A percentile compares a stretch with the other conserved stretches of the same genome.
phyloP scores from a whole-genome alignment of 139 green algal species.

The Klebsormidium nitens region DNA sequence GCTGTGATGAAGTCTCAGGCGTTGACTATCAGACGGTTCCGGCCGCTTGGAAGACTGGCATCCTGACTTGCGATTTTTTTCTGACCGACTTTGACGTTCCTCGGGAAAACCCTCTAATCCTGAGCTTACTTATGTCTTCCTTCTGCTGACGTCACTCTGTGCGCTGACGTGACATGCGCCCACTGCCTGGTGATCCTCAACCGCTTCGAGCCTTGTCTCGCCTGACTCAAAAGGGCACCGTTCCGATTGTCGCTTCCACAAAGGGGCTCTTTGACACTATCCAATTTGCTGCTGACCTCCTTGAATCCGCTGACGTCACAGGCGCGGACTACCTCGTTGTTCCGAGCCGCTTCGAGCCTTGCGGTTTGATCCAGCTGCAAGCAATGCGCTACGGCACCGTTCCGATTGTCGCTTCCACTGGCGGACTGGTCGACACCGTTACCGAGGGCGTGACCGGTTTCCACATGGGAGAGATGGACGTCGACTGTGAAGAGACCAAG shows the following conservation, averaged over 20 bases:
- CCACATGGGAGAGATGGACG: constrained; percentile 71
- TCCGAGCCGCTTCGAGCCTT: constrained; percentile 96
- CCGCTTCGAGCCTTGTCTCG: constrained; percentile 97
- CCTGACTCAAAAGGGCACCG: constrained; percentile 62
- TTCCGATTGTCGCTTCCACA: constrained; percentile 86
- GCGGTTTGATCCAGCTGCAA: constrained; percentile 95
- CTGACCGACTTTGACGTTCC: background rate
- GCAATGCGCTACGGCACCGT: constrained; percentile 64
- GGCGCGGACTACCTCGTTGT: constrained; percentile 97
- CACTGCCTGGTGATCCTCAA: constrained; percentile 97
- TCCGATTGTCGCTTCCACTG: constrained; percentile 91
- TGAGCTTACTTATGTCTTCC: background rate
- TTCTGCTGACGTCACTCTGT: background rate
- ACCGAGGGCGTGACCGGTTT: constrained; percentile 97
- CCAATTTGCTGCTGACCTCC: background rate
- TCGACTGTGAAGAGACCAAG: constrained; percentile 65
- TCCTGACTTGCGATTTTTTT: background rate
- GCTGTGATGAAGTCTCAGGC: too few relatives aligned
- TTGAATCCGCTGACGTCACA: background rate
- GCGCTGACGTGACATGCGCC: constrained; percentile 45
- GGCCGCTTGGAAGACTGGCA: background rate
- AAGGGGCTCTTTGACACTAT: constrained; percentile 92
- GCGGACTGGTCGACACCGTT: constrained; percentile 96
- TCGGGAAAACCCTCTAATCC: background rate
- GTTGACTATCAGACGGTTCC: too few relatives aligned